Base-by-base conservation (phyloP, 108 stramenopile species). In the Skeletonema marinoi region DNA sequence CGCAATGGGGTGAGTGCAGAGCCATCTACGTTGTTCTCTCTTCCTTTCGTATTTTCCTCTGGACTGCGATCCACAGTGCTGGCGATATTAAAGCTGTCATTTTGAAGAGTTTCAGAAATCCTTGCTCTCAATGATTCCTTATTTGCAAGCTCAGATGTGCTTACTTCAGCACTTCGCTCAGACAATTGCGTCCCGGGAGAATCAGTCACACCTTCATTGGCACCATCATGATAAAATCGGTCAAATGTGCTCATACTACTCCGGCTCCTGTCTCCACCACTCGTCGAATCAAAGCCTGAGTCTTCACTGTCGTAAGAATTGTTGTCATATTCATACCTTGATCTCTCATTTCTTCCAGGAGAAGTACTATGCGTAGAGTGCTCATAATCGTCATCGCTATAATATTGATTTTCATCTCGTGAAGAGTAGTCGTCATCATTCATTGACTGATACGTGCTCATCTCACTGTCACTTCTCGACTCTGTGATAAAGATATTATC, bases 401-500 rank as follows among this genome's bases (percentile, higher is more conserved):
- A 16, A 38, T n/a, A 36, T 46, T 73, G 35, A 64, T 56, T 8
- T 25, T 63, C 60, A 19, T 48, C 46, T 48, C 46, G 46, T n/a
- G 46, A n/a, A 48, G 16, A 48, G 48, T 68, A 56, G 7, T 33
- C 33, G 14, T 59, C 8, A 60, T 58, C 70, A 46, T 32, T 68
- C 75, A 76, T 68, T 59, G 76, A 60, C 31, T 48, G 61, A 77
- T 77, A 77, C 48, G 59, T 68, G 32, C 60, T 69, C 36, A 69
- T 54, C 11, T 77, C 76, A 56, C 71, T 72, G 50, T 68, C 75
- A 36, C 76, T 77, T 31, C 68, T 32, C 42, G 61, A 64, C 35
- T 74, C 74, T 0, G 64, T 38, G 31, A 74, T 74, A 25, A 32
- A 25, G 56, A n/a, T 48, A 14, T 48, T n/a, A 48, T 48, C 46